Conservation (phyloP, 2,329 filamentous ascomycete genomes). For the Fusarium tricinctum region DNA sequence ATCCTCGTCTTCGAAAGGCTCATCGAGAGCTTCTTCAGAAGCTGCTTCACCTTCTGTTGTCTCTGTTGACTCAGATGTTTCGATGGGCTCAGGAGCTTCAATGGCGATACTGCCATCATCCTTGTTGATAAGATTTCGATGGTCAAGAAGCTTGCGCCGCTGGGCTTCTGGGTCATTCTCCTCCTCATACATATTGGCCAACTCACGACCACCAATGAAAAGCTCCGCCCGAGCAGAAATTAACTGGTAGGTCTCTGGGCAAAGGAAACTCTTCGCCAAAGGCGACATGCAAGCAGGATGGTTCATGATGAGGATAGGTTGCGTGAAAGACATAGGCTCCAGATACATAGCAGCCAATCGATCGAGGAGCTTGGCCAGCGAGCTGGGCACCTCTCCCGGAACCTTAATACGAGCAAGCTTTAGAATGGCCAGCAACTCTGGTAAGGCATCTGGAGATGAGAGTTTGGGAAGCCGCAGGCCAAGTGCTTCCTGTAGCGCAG, state of each 20-base stretch:
- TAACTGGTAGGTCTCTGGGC: conserved; percentile 75
- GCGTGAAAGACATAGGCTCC: conserved; percentile 77
- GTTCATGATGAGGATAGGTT: conserved; percentile 87
- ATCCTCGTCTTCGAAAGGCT: conserved; percentile 56
- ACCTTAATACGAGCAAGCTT: conserved; percentile 73
- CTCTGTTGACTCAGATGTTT: background rate
- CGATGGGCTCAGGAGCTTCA: conserved; percentile 24
- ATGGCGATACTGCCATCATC: conserved; percentile 53
- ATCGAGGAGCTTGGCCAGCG: conserved; percentile 81
- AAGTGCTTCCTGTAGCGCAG: conserved; percentile 78
- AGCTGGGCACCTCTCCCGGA: conserved; percentile 73
- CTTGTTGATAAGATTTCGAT: conserved; percentile 58
- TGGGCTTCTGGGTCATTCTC: conserved; percentile 94
- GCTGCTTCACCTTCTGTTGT: conserved; percentile 15
- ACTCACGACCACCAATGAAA: conserved; percentile 83
- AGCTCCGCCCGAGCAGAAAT: conserved; percentile 88
- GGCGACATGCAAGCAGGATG: conserved; percentile 94
- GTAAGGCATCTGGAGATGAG: conserved; percentile 66
- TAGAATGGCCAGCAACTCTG: conserved; percentile 67
- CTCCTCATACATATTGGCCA: conserved; percentile 98
- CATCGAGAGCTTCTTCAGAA: conserved; percentile 17
- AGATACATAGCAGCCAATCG: conserved; percentile 81
- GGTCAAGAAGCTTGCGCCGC: conserved; percentile 80
- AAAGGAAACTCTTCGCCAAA: conserved; percentile 86
- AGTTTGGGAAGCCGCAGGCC: conserved; percentile 76